Evolutionary conservation across 1,139 yeast species (phyloP).

Genomic region (Yamadazyma atmosphaerica): DNA sequence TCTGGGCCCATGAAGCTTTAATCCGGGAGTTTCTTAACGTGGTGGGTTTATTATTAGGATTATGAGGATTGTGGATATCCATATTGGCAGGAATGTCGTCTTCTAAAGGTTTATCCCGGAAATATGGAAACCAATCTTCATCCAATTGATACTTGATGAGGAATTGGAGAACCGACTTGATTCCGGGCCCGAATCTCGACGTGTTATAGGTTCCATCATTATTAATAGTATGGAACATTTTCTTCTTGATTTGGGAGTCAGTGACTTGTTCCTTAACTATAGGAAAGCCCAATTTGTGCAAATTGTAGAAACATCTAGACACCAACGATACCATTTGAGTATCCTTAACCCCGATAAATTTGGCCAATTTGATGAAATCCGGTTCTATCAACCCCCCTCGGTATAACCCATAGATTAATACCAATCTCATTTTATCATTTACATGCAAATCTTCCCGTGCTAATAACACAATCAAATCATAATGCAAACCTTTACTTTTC

Average conservation of each 20-base stretch:
- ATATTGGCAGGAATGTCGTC: constrained; percentile 48
- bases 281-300: constrained; percentile 65
- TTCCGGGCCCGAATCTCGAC: constrained; percentile 74
- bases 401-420: constrained; percentile 76
- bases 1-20: constrained; percentile 79
- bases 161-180: constrained; percentile 56
- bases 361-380: constrained; percentile 70
- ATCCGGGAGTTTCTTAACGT: constrained; percentile 73
- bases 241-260: constrained; percentile 41
- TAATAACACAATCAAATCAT: constrained; percentile 60
- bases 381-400: constrained; percentile 80
- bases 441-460: constrained; percentile 51
- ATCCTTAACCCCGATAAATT: constrained; percentile 65
- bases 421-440: constrained; percentile 71
- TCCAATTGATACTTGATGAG: constrained; percentile 52
- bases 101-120: constrained; percentile 71
- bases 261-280: constrained; percentile 53
- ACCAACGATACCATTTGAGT: constrained; percentile 52
- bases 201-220: constrained; percentile 69
- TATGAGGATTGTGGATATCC: constrained; percentile 21
- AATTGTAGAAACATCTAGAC: constrained; percentile 58
- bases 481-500: constrained; percentile 63
- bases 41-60: constrained; percentile 25
- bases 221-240: constrained; percentile 63
- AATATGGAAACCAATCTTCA: constrained; percentile 66